phyloP scores from a whole-genome alignment of 176 grass and related monocot genomes.

The Poa pratensis region DNA sequence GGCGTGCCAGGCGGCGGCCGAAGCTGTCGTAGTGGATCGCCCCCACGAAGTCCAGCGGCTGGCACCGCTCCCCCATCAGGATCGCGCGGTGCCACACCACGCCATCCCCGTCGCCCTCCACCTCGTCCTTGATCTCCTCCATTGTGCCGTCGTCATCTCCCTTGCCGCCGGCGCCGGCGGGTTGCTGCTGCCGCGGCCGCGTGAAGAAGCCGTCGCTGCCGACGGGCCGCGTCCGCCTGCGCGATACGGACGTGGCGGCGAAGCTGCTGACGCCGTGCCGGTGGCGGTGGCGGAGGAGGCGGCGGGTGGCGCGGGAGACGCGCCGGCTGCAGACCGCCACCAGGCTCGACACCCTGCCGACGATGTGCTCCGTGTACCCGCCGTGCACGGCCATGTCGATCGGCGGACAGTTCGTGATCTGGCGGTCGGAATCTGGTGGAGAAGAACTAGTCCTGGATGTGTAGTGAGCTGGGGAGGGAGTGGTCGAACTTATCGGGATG shows the following conservation, averaged over 20 bases:
- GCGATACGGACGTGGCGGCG: not conserved
- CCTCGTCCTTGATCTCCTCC: not conserved
- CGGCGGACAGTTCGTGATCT: no score
- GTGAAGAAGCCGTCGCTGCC: not conserved
- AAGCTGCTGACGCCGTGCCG: not conserved
- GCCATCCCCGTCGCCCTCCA: not conserved
- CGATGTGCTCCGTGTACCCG: slow-evolving; percentile 34
- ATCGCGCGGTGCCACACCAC: slow-evolving; percentile 48
- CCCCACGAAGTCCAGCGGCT: slow-evolving; percentile 66
- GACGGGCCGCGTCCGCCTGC: not conserved
- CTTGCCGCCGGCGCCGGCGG: not conserved
- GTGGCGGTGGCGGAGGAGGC: slow-evolving; percentile 41
- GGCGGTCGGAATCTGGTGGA: not conserved
- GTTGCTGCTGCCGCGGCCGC: not conserved
- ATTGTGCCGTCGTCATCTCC: not conserved
- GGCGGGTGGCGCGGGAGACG: slow-evolving; percentile 53
- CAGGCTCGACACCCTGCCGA: slow-evolving; percentile 32
- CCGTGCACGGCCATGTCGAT: slow-evolving; percentile 37
- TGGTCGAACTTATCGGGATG: not conserved
- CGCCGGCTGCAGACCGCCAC: slow-evolving; percentile 35
- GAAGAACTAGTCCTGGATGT: not conserved
- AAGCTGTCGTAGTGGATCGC: slow-evolving; percentile 81
- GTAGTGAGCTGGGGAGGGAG: not conserved
- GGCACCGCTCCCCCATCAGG: slow-evolving; percentile 66
- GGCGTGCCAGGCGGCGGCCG: slow-evolving; percentile 46